Conservation (phyloP, 129 eudicot genomes). For the Flaveria trinervia region DNA sequence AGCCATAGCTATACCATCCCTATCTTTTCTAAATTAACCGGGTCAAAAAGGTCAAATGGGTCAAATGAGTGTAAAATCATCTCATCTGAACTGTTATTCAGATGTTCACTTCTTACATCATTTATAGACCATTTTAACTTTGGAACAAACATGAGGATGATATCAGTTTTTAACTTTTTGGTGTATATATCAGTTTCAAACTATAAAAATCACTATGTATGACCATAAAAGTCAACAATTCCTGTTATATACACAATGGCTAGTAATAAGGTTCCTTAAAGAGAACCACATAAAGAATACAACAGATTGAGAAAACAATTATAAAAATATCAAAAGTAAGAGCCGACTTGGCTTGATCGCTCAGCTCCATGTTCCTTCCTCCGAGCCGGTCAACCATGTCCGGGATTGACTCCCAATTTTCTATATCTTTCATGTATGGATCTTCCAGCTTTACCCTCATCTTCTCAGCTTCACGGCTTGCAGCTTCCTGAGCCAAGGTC, state of each 20-base stretch:
- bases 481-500: constrained; percentile 92
- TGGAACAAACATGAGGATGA: constrained; percentile 8
- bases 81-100: background rate
- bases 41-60: background rate
- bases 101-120: background rate
- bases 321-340: constrained; percentile 70
- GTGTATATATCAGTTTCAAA: constrained; percentile 27
- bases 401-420: constrained; percentile 59
- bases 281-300: constrained; percentile 53
- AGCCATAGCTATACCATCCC: constrained; percentile 4
- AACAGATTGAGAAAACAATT: constrained; percentile 57
- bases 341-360: constrained; percentile 79
- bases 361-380: constrained; percentile 82
- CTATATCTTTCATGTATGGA: constrained; percentile 71
- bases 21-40: background rate
- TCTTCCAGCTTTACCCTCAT: constrained; percentile 79
- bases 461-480: constrained; percentile 83
- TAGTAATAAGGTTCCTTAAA: constrained; percentile 75
- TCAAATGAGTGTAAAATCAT: background rate
- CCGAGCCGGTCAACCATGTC: constrained; percentile 94
- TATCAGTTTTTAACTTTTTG: background rate
- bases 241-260: constrained; percentile 6
- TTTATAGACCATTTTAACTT: constrained; percentile 8
- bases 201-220: constrained; percentile 21
- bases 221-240: constrained; percentile 24